A percentile compares a stretch with the other conserved stretches of the same genome.
phyloP scores from a whole-genome alignment of 2,329 filamentous ascomycete species.

The Gyromitra esculenta region DNA sequence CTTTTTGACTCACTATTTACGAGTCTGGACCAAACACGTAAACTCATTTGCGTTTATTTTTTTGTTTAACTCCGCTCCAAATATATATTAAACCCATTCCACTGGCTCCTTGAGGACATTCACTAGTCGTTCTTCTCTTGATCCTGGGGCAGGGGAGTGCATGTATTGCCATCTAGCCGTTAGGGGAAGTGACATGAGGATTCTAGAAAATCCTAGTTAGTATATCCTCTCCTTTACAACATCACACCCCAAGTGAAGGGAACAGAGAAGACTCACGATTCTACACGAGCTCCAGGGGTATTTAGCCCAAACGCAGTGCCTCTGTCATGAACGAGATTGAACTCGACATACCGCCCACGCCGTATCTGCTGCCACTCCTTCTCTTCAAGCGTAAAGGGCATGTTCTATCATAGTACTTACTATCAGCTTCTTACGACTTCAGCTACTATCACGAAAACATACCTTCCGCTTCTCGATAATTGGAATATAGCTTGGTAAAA shows the following conservation, averaged over 20 bases:
- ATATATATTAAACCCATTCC: slow-evolving; percentile 70
- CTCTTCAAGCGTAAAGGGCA: slow-evolving; percentile 85
- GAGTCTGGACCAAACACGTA: not conserved
- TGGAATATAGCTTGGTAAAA: slow-evolving; percentile 88
- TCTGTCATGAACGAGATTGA: slow-evolving; percentile 96
- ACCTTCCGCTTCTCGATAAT: slow-evolving; percentile 86
- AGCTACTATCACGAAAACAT: not conserved
- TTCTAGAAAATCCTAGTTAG: slow-evolving; percentile 66
- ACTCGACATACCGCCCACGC: slow-evolving; percentile 95
- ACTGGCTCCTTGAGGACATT: slow-evolving; percentile 74
- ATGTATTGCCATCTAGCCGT: slow-evolving; percentile 97
- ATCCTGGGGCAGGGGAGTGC: slow-evolving; percentile 81
- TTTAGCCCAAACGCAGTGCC: slow-evolving; percentile 94
- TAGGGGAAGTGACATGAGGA: slow-evolving; percentile 93
- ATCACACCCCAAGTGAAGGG: not conserved
- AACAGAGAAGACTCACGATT: slow-evolving; percentile 62
- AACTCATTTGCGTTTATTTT: slow-evolving; percentile 14
- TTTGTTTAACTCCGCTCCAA: not conserved
- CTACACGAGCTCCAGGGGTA: slow-evolving; percentile 87
- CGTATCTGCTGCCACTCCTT: slow-evolving; percentile 97
- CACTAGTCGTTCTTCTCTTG: slow-evolving; percentile 80
- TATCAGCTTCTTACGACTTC: not conserved
- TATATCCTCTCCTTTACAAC: not conserved
- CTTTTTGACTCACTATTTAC: not conserved
- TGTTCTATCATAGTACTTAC: slow-evolving; percentile 63